Evolutionary conservation across 2,329 filamentous ascomycete species (phyloP), one percentile per base, ranked within the genome.

Genomic region (Claviceps sp.): DNA sequence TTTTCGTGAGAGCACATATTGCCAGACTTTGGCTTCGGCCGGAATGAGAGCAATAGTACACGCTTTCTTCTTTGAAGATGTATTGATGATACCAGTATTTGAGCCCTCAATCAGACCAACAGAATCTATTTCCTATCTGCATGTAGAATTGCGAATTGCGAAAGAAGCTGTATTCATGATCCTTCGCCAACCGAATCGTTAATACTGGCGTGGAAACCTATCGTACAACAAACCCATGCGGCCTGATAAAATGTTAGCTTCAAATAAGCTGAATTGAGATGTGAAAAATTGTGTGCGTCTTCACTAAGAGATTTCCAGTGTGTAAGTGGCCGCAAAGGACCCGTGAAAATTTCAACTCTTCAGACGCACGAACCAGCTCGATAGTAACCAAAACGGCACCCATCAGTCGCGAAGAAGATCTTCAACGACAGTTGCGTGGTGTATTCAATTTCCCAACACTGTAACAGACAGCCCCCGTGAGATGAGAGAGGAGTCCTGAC

Each of bases 111-210:
- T 87, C 57, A 95, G 78, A 41, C 91, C 91, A 30, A 95, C 89
- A 3, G 87, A 91, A 98, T 90, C 66, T 98, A 93, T 67, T 97
- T 97, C 54, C 91, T 80, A 56, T 93, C 86, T 42, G 84, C 84
- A 66, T 97, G 91, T 14, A 98, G 77, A 11, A 85, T 82, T 2
- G 88, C 93, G 64, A 97, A 98, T 70, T 98, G 93, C 38, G 91
- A 81, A 10, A 98, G 78, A 11, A 98, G 81, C 55, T 88, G 85
- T 55, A 98, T 97, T 53, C 97, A 72, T 8, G 88, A 94, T 17
- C 93, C 93, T 70, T 97, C 97, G 56, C 93, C 93, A 59, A 98
- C 98, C 0, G 87, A 89, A 66, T 98, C 96, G 64, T 86, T 97
- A 64, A 98, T 89, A 49, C 83, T 89, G 2, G 91, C 89, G 22